Evolutionary conservation across 2,329 filamentous ascomycete species (phyloP).

Genomic region (Ustilaginoidea virens): DNA sequence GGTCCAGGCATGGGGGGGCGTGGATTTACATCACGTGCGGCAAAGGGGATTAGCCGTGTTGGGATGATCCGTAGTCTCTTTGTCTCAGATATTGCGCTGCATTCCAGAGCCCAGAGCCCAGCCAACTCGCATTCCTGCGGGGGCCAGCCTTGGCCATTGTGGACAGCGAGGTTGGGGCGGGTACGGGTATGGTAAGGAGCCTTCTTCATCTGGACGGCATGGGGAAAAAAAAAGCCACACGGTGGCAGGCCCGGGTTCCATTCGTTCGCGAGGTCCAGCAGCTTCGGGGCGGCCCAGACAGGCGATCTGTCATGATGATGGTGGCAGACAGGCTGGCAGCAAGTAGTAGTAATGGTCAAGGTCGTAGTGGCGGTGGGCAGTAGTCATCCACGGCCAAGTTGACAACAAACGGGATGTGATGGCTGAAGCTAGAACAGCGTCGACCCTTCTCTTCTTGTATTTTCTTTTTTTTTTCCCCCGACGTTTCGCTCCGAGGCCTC

Average conservation of each 20-base stretch:
- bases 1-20: constrained; percentile 4
- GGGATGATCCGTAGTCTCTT: constrained; percentile 16
- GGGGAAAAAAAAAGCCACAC: constrained; percentile 3
- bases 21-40: constrained; percentile 12
- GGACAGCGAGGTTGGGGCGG: constrained; percentile 15
- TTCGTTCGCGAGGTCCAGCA: background rate
- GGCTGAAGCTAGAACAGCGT: no score
- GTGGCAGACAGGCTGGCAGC: constrained; percentile 1
- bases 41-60: constrained; percentile 10
- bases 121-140: constrained; percentile 14
- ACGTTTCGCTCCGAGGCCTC: no score
- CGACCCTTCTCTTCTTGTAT: no score
- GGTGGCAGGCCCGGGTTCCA: constrained; percentile 3
- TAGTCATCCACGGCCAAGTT: no score
- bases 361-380: no score
- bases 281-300: background rate
- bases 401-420: no score
- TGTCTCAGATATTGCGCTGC: constrained; percentile 20
- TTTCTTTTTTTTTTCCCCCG: no score
- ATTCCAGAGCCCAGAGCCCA: constrained; percentile 20
- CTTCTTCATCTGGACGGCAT: constrained; percentile 1
- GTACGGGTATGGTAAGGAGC: constrained; percentile 2
- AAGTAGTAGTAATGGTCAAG: background rate
- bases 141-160: constrained; percentile 16
- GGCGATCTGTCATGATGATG: no score